Evolutionary conservation across 495 filamentous ascomycete genomes (phyloP), one percentile per base, ranked within the genome.

Genomic region (Aspergillus affinis): DNA sequence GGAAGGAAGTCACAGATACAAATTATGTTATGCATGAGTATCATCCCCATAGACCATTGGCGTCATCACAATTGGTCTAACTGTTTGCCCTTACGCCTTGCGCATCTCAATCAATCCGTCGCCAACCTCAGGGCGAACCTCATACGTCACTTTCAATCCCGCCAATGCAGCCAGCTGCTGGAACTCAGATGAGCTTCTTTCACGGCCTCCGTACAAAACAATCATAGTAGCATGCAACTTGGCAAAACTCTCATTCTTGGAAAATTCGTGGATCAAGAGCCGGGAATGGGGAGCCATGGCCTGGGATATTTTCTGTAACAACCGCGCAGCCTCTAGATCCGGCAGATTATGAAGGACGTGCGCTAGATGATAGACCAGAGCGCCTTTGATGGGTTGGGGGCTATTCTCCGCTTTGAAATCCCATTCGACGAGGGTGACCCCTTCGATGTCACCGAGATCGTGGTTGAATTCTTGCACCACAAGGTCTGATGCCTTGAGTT

Each of bases 391-490:
- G 0, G 75, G 75, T 48, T 78, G 75, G 10, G 66, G 68, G 19
- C 58, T 62, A 32, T 56, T 57, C 19, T 46, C 58, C n/a, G 60
- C 53, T 50, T 74, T 73, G 60, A 68, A 78, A 41, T 78, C 70
- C 74, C 74, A 78, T 21, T 66, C 59, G 63, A 74, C 68, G 15
- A 74, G 49, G 2, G 58, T 65, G 13, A 78, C 50, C 5, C 64
- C 69, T 1, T 69, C 62, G 13, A 75, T 54, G 0, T 57, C 54
- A 10, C 64, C 63, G 27, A 78, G 67, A 10, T 69, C 69, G 0
- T 68, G 55, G 21, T 76, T 75, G 61, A 75, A 78, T 26, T 81
- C 71, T 61, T 85, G 79, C 7, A 86, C 66, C 5, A 86, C 66
- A 6, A 84, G 66, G 12, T 72, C 66, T 3, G 74, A 72, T 0